Evolutionary conservation across 768 basidiomycete species (phyloP).

Genomic region (Xerocomellus amylosporus): DNA sequence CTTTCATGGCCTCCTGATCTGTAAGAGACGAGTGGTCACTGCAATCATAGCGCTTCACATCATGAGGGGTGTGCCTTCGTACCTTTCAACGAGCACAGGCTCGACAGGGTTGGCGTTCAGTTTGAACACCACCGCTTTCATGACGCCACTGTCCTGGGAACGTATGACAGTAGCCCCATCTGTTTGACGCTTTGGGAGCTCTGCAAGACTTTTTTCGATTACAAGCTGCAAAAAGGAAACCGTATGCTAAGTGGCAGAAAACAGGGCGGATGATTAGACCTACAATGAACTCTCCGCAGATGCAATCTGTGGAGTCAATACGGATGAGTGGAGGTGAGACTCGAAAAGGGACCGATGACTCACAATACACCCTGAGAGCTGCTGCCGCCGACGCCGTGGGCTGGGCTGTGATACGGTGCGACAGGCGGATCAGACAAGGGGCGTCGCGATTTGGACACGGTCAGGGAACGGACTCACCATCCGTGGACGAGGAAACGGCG

Average conservation of each 20-base stretch:
- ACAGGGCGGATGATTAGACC: constrained; percentile 28
- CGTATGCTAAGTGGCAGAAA: constrained; percentile 1
- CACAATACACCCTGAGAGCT: constrained; percentile 79
- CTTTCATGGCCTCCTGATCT: constrained; percentile 70
- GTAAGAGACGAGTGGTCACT: constrained; percentile 10
- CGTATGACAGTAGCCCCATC: constrained; percentile 82
- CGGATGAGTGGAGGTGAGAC: constrained; percentile 7
- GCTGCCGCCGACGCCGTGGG: constrained; percentile 78
- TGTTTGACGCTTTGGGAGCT: constrained; percentile 67
- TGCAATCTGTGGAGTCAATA: constrained; percentile 56
- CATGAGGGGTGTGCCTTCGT: constrained; percentile 23
- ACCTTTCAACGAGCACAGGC: constrained; percentile 80
- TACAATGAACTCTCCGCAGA: constrained; percentile 86
- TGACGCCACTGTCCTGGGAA: constrained; percentile 57
- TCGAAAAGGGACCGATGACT: constrained; percentile 29
- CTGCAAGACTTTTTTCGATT: constrained; percentile 69
- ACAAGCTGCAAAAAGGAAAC: constrained; percentile 54
- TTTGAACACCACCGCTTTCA: constrained; percentile 77
- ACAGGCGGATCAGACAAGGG: background rate
- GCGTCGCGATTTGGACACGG: background rate
- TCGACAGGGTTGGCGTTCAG: constrained; percentile 71
- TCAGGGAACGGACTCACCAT: constrained; percentile 48
- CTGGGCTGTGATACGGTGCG: constrained; percentile 46
- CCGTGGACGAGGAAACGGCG: constrained; percentile 83
- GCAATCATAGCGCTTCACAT: constrained; percentile 18